phyloP scores from a whole-genome alignment of 257 asterid genomes.

The Sherardia arvensis region DNA sequence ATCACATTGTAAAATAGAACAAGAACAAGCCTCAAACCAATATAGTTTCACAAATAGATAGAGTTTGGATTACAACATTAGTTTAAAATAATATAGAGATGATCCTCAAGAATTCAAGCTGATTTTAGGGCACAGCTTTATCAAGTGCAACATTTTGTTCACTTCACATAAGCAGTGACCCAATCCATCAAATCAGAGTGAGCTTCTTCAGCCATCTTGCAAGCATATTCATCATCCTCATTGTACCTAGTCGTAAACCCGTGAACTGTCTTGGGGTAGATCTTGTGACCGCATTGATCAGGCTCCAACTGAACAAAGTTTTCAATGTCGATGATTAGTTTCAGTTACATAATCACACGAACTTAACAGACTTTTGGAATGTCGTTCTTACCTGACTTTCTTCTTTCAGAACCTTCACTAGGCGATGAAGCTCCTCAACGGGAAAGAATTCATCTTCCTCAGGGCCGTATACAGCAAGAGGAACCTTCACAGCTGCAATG shows the following conservation, averaged over 20 bases:
- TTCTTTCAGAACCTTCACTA: constrained; percentile 31
- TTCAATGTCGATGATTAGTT: neutral
- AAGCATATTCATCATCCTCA: constrained; percentile 28
- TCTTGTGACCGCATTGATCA: neutral
- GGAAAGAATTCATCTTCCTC: constrained; percentile 38
- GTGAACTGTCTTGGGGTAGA: constrained; percentile 11
- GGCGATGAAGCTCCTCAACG: constrained; percentile 27
- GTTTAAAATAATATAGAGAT: neutral
- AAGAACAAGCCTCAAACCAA: too few relatives aligned
- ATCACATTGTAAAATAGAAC: too few relatives aligned
- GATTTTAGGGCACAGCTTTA: neutral
- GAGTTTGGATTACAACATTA: neutral
- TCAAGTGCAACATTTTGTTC: neutral
- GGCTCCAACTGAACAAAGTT: neutral
- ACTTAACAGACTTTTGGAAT: neutral
- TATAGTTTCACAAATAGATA: too few relatives aligned
- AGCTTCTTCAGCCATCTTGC: constrained; percentile 40
- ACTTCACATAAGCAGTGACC: constrained; percentile 36
- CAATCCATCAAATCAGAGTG: constrained; percentile 38
- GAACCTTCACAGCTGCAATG: constrained; percentile 46
- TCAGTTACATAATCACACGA: neutral
- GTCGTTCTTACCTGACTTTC: constrained; percentile 30
- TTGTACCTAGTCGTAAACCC: constrained; percentile 56
- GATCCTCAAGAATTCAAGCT: neutral
- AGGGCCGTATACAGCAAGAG: constrained; percentile 54